Conservation (phyloP, 2,329 filamentous ascomycete genomes). For the Neobulgaria alba region DNA sequence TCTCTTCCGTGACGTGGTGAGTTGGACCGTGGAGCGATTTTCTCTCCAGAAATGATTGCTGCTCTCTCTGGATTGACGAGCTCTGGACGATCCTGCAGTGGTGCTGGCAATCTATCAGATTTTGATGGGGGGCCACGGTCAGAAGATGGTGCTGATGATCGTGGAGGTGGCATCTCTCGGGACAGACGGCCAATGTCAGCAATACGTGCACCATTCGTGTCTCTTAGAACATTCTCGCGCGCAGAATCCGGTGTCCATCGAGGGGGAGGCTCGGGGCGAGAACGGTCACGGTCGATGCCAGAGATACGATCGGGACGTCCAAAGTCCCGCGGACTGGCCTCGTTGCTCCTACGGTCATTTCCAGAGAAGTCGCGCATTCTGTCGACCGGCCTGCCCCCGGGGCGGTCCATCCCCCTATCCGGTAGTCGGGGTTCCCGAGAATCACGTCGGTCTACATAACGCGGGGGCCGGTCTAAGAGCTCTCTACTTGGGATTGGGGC, state of each 20-base stretch:
- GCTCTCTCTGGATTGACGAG: conserved; percentile 26
- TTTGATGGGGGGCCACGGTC: conserved; percentile 20
- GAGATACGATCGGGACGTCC: conserved; percentile 17
- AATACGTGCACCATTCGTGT: conserved; percentile 15
- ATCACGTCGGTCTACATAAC: conserved; percentile 27
- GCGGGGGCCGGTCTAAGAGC: conserved; percentile 21
- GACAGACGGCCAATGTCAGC: conserved; percentile 24
- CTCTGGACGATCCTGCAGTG: conserved; percentile 25
- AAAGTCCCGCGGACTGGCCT: conserved; percentile 24
- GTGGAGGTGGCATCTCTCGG: conserved; percentile 27
- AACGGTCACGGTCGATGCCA: conserved; percentile 21
- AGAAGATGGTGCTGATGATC: conserved; percentile 11
- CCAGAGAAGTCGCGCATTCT: conserved; percentile 23
- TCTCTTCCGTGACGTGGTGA: conserved; percentile 27
- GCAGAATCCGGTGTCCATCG: conserved; percentile 24
- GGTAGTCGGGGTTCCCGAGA: conserved; percentile 19
- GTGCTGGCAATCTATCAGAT: conserved; percentile 19
- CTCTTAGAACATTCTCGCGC: conserved; percentile 23
- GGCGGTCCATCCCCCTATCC: conserved; percentile 17
- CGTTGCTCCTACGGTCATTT: conserved; percentile 22
- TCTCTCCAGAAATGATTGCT: conserved; percentile 26
- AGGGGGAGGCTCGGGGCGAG: conserved; percentile 22
- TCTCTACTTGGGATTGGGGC: conserved; percentile 25
- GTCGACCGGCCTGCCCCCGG: conserved; percentile 23
- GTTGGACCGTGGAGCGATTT: conserved; percentile 20